Conservation (phyloP, 2,329 filamentous ascomycete species). For the Leptographium lundbergii region DNA sequence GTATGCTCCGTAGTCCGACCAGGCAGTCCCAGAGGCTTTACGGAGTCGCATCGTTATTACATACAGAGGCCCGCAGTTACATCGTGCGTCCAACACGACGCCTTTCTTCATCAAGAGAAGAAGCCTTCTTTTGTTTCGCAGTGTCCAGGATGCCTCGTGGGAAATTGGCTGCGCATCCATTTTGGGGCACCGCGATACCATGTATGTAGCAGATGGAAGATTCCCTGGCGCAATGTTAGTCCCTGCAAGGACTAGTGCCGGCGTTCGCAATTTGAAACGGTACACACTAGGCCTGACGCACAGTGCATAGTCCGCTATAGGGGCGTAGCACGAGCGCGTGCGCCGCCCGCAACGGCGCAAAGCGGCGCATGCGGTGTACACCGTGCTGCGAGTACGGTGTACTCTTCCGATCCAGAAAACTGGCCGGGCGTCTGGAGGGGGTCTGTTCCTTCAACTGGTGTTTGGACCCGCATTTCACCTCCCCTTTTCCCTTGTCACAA, state of each 20-base stretch:
- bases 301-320: background rate
- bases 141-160: background rate
- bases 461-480: background rate
- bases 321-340: background rate
- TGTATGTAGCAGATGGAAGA: conserved; percentile 4
- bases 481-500: conserved; percentile 1
- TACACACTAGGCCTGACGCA: background rate
- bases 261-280: conserved; percentile 10
- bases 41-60: background rate
- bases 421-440: background rate
- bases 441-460: background rate
- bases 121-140: background rate
- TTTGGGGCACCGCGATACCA: background rate
- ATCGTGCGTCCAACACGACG: background rate
- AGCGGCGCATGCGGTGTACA: background rate
- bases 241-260: conserved; percentile 4
- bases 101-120: background rate
- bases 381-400: background rate
- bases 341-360: background rate
- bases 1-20: background rate
- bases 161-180: background rate
- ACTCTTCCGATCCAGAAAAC: background rate
- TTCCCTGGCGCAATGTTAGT: background rate
- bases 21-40: background rate
- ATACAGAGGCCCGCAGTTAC: background rate